phyloP scores from a whole-genome alignment of 768 basidiomycete species.

The Suillus americanus region DNA sequence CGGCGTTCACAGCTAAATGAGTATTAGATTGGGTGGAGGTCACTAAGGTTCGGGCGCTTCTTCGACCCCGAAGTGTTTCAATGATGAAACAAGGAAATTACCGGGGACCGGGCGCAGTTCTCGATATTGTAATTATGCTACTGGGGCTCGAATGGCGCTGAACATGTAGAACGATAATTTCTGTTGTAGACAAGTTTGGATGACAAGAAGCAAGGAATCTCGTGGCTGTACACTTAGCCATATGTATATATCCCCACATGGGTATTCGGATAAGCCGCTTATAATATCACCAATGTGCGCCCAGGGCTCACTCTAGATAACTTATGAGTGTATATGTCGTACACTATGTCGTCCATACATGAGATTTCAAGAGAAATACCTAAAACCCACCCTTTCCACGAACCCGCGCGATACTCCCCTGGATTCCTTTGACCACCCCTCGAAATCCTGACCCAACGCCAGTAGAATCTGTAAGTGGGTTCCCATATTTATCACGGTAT shows the following conservation, averaged over 20 bases:
- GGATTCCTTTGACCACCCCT: slow-evolving; percentile 42
- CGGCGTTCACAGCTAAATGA: slow-evolving; percentile 8
- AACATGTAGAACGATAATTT: not conserved
- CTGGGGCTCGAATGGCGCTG: not conserved
- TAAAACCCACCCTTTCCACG: slow-evolving; percentile 43
- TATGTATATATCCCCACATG: not conserved
- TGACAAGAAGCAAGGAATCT: not conserved
- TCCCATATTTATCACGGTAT: slow-evolving; percentile 54
- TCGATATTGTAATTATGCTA: not conserved
- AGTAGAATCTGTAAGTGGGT: slow-evolving; percentile 37
- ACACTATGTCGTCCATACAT: not conserved
- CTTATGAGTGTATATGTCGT: not conserved
- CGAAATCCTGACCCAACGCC: slow-evolving; percentile 36
- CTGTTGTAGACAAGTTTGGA: not conserved
- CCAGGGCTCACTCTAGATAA: not conserved
- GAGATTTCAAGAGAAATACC: not conserved
- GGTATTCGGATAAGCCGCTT: not conserved
- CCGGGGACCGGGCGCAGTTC: not conserved
- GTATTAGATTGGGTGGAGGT: not conserved
- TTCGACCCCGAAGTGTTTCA: not conserved
- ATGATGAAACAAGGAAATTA: not conserved
- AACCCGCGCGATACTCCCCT: slow-evolving; percentile 42
- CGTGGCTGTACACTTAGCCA: not conserved
- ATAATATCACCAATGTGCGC: not conserved
- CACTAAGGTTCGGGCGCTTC: not conserved